These are phyloP conservation scores for Populus trichocarpa DNA, from an alignment of 441 rosid genomes.

Conservation along the genomic window DNA sequence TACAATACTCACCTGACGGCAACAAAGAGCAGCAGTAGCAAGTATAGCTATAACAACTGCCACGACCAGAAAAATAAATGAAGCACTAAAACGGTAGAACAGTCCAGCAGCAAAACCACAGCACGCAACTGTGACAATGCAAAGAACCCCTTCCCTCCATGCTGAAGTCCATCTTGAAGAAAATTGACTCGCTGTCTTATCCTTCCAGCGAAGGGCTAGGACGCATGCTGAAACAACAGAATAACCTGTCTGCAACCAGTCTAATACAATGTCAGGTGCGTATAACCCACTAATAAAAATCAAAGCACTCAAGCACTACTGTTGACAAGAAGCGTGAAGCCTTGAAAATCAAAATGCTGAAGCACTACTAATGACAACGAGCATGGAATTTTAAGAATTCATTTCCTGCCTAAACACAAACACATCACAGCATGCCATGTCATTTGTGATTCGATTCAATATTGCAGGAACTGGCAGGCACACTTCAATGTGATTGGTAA, in stretches of 20 bases:
- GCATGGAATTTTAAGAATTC: not conserved
- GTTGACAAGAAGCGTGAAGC: not conserved
- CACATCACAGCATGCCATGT: not conserved
- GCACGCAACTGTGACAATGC: slow-evolving; percentile 64
- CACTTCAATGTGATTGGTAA: not conserved
- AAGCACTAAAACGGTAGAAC: slow-evolving; percentile 55
- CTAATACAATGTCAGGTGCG: slow-evolving; percentile 16
- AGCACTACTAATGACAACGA: not conserved
- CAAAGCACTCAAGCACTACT: slow-evolving; percentile 2
- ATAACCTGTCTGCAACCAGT: slow-evolving; percentile 80
- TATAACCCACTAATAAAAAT: slow-evolving; percentile 8
- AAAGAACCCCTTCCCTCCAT: slow-evolving; percentile 76
- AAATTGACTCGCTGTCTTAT: slow-evolving; percentile 43
- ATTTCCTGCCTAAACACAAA: not conserved
- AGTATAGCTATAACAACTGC: slow-evolving; percentile 48
- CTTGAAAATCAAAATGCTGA: not conserved
- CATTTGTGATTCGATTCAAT: not conserved
- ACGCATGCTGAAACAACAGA: slow-evolving; percentile 97
- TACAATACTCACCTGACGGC: slow-evolving; percentile 46
- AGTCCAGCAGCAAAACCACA: slow-evolving; percentile 78
- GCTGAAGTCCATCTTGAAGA: slow-evolving; percentile 52
- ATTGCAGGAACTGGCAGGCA: not conserved
- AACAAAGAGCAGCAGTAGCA: slow-evolving; percentile 56
- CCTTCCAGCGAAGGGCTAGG: slow-evolving; percentile 77
- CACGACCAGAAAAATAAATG: slow-evolving; percentile 43